Evolutionary conservation across 495 filamentous ascomycete genomes (phyloP), one percentile per base, ranked within the genome.

Genomic region (Margaritispora aquatica): DNA sequence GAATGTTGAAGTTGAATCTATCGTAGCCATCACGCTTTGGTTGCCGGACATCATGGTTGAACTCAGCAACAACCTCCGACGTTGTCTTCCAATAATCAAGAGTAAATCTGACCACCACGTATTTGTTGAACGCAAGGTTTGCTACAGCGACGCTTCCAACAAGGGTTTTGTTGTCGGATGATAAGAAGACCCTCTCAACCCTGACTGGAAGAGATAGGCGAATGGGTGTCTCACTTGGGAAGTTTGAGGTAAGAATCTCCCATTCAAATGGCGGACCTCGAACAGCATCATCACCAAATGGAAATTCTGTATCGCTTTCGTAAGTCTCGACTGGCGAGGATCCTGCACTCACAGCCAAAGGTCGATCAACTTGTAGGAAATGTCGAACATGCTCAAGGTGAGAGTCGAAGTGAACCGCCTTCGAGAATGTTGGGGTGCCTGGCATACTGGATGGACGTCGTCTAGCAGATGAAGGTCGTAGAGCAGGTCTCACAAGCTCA

Each of bases 21-120:
- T 98, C 94, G 66, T 84, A 88, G 27, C 87, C 85, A 65, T 87
- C 81, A 8, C 68, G 71, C 47, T 88, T 85, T 56, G 81, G 81
- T 38, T 82, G 86, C 11, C 84, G 81, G 29, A 92, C 80, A 73
- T 95, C 89, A 56, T 87, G 81, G 70, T 85, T 88, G 73, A 82
- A 98, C 66, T 96, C 92, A 9, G 91, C 95, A 41, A 81, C 78
- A 2, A 98, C 88, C 69, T 98, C 94, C 1, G 94, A 98, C 2
- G 92, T 92, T 0, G 94, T 98, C 75, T 93, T 95, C 94, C 94
- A 98, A 69, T 92, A 92, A 71, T 98, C 94, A 56, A 97, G 82
- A 0, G 95, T 97, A 69, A 98, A 98, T 26, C 94, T 84, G 70
- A 90, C 91, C 21, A 87, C 83, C 38, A 98, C 92, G 10, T 75